Evolutionary conservation across 2,329 filamentous ascomycete species (phyloP), one percentile per base, ranked within the genome.

Genomic region (Venturiaceae sp.): DNA sequence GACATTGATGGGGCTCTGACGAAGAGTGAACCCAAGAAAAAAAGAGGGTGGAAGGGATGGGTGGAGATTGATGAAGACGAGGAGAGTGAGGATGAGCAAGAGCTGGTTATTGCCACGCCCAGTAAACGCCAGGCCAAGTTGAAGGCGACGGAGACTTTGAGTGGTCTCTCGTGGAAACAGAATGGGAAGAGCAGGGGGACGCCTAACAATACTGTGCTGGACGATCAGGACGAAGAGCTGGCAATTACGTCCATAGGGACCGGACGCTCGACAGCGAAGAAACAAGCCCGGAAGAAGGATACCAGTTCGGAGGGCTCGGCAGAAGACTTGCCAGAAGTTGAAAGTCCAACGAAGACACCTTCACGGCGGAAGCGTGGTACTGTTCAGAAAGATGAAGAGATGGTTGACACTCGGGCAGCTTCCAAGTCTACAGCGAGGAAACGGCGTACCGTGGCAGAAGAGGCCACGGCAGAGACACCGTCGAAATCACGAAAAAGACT

Each of bases 1-100:
- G 55, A 58, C 16, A 58, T 58, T 37, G 55, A 58, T 21, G 55
- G 55, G n/a, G 55, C 11, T 16, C 32, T 58, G 37, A 54, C 32
- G 26, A 36, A 36, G 16, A 23, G 52, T 21, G 52, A 23, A 13
- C 32, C 52, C 16, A 23, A 36, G 32, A 54, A 54, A 30, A 54
- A 54, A 36, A 36, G n/a, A 32, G 36, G 52, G 6, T 54, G 52
- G 52, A 54, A 54, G 14, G 44, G 44, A 30, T 50, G 44, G 44
- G 44, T 50, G 3, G 26, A 50, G 26, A 50, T 50, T 50, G 26
- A 50, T 7, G 54, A 41, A 21, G 28, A 37, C 14, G 54, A 41
- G 3, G 28, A 21, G 36, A 54, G 28, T 11, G 52, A 54, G 16
- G 54, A 41, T 5, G 39, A 44, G n/a, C 26, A 41, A 5, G 21